These are phyloP conservation scores for Carex parvula DNA, from an alignment of 176 grass and related monocot genomes.

Conservation along the genomic window DNA sequence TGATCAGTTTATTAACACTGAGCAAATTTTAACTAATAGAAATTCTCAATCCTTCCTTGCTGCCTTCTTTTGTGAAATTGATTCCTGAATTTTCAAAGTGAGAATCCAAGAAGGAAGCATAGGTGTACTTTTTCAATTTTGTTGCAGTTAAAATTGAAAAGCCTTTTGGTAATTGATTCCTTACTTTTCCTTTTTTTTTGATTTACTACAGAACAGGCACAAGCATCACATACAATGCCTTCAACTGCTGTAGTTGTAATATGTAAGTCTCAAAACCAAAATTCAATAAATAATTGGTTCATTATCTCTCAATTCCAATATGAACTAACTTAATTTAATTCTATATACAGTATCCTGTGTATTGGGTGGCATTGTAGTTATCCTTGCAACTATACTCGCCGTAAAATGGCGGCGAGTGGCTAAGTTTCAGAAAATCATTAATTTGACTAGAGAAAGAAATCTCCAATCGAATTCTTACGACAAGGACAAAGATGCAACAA, in stretches of 20 bases:
- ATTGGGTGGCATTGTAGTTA: background rate
- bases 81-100: background rate
- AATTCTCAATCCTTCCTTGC: too few species aligned
- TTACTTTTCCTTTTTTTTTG: background rate
- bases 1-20: too few species aligned
- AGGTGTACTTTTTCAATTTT: background rate
- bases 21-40: too few species aligned
- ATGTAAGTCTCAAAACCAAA: background rate
- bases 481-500: slow-evolving; percentile 17
- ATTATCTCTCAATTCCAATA: background rate
- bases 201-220: background rate
- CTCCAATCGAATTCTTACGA: background rate
- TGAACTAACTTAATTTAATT: background rate
- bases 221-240: background rate
- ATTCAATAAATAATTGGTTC: background rate
- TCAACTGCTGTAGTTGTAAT: background rate
- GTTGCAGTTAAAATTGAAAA: background rate
- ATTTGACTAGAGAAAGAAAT: background rate
- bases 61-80: background rate
- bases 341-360: slow-evolving; percentile 11
- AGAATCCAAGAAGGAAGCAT: too few species aligned
- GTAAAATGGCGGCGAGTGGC: background rate
- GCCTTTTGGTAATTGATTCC: background rate
- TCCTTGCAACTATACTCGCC: background rate
- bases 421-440: background rate